A percentile compares a stretch with the other conserved stretches of the same genome.
These are phyloP conservation scores for Ligustrum vulgare DNA, from an alignment of 257 asterid genomes.

Conservation along the genomic window DNA sequence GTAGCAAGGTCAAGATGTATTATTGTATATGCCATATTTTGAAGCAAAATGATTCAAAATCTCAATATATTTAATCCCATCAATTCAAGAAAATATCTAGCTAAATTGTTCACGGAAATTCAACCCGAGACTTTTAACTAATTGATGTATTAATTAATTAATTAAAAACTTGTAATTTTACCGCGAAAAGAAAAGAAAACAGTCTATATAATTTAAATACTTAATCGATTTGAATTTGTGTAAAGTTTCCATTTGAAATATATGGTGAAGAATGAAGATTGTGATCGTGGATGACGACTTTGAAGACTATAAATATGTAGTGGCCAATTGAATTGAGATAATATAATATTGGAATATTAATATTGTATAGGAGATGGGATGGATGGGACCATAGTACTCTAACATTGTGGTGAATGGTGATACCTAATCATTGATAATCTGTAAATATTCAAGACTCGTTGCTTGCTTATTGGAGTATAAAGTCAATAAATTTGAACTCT, in stretches of 20 bases:
- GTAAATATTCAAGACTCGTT: background rate
- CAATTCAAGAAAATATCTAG: background rate
- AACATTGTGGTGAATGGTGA: background rate
- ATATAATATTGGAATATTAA: background rate
- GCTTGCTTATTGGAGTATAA: constrained; percentile 3
- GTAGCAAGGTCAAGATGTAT: background rate
- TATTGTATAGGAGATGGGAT: background rate
- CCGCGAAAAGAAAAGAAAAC: too few species aligned
- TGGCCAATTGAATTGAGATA: constrained; percentile 5
- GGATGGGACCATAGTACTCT: background rate
- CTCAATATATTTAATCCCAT: background rate
- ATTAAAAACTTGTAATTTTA: too few species aligned
- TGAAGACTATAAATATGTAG: background rate
- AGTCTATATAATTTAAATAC: too few species aligned
- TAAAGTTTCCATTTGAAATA: background rate
- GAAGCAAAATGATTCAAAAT: background rate
- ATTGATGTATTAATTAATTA: too few species aligned
- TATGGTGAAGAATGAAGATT: background rate
- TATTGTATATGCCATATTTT: background rate
- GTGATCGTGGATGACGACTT: background rate
- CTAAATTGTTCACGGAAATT: background rate
- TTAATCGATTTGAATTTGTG: too few species aligned
- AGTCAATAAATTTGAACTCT: constrained; percentile 20
- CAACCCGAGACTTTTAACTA: background rate
- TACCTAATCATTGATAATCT: background rate